Percentiles rank a stretch among this genome's conserved stretches.
Conservation (phyloP, 176 grass and related monocot species). For the Raddia distichophylla region DNA sequence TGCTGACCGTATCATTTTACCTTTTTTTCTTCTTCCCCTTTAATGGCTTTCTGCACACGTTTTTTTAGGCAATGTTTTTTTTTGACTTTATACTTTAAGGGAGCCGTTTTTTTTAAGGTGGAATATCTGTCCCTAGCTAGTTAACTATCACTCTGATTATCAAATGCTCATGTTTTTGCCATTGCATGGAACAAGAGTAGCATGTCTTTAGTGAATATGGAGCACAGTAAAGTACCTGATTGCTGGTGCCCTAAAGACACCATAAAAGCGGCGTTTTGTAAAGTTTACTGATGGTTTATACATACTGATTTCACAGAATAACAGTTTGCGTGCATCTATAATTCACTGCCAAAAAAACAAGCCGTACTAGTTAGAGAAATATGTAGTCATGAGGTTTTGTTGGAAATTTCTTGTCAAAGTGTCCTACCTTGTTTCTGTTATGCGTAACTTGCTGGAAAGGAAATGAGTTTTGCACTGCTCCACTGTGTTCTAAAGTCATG, state of each 20-base stretch:
- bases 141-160: conserved; percentile 15
- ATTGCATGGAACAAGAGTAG: background rate
- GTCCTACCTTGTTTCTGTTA: conserved; percentile 9
- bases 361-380: conserved; percentile 23
- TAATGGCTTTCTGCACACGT: conserved; percentile 42
- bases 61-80: conserved; percentile 35
- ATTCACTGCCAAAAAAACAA: background rate
- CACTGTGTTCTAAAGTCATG: conserved; percentile 18
- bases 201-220: background rate
- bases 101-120: conserved; percentile 47
- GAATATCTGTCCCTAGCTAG: conserved; percentile 27
- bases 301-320: conserved; percentile 9
- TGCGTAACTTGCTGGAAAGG: conserved; percentile 16
- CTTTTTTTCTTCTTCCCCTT: conserved; percentile 31
- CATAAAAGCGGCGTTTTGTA: background rate
- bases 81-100: conserved; percentile 48
- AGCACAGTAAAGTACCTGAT: conserved; percentile 1
- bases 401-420: conserved; percentile 34
- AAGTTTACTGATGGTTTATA: background rate
- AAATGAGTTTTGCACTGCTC: conserved; percentile 12
- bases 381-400: conserved; percentile 29
- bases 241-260: background rate
- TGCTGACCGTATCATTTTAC: conserved; percentile 48
- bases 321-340: background rate
- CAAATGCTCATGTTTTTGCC: conserved; percentile 4